phyloP scores from a whole-genome alignment of 2,329 filamentous ascomycete genomes.

The Aspergillus piperis region DNA sequence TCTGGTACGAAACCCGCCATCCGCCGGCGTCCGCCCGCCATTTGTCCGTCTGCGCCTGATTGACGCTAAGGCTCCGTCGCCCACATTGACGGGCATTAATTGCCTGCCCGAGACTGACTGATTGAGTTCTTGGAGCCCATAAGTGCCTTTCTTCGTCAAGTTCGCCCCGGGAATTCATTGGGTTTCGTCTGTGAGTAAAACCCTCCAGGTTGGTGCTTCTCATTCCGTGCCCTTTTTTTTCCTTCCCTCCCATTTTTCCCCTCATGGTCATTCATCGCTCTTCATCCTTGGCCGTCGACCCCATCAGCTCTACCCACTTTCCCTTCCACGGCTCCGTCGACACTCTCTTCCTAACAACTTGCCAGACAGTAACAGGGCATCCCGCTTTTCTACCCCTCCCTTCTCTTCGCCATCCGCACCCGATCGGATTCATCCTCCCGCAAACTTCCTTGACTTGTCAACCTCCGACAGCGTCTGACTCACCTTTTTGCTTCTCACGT shows the following conservation, averaged over 20 bases:
- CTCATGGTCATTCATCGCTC: background rate
- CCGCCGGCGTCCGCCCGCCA: constrained; percentile 15
- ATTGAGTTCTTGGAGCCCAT: background rate
- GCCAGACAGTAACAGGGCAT: constrained; percentile 5
- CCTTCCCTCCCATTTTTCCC: background rate
- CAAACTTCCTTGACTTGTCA: constrained; percentile 42
- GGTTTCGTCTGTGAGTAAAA: background rate
- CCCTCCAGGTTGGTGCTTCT: constrained; percentile 9
- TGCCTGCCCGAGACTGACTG: constrained; percentile 1
- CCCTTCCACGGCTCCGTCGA: background rate
- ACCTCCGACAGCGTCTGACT: constrained; percentile 25
- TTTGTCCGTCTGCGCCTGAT: constrained; percentile 15
- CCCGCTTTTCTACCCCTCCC: constrained; percentile 15
- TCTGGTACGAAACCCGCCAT: constrained; percentile 13
- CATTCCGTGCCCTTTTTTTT: constrained; percentile 1
- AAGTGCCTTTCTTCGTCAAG: background rate
- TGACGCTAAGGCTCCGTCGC: constrained; percentile 16
- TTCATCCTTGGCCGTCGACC: background rate
- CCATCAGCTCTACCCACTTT: background rate
- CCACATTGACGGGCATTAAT: constrained; percentile 11
- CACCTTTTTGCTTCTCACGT: constrained; percentile 17
- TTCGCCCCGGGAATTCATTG: constrained; percentile 7
- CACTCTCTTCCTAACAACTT: constrained; percentile 11
- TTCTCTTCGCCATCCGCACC: constrained; percentile 19
- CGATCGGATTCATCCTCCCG: constrained; percentile 32